Conservation (phyloP, 75 land plant species). For the Sequoia sempervirens region DNA sequence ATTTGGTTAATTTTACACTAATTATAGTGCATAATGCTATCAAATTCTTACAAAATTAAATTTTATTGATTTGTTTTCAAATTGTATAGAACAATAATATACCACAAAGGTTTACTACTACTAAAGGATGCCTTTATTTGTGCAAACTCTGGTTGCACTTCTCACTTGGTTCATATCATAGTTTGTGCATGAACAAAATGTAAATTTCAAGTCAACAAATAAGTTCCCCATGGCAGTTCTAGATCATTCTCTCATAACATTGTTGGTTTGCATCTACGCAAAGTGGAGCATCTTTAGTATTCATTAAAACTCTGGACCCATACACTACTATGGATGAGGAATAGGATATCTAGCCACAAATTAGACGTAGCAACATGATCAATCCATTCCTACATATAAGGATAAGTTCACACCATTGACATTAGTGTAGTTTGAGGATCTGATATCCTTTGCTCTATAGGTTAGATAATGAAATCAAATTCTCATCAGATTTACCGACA, state of each 20-base stretch:
- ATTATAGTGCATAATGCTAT: too few relatives aligned
- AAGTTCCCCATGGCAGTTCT: not conserved
- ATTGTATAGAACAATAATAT: too few relatives aligned
- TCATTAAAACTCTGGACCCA: not conserved
- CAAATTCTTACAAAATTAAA: too few relatives aligned
- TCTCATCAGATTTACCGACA: not conserved
- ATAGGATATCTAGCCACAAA: not conserved
- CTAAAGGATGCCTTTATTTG: not conserved
- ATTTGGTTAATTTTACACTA: too few relatives aligned
- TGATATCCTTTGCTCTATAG: not conserved
- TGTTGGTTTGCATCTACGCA: not conserved
- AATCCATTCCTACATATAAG: not conserved
- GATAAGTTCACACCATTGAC: not conserved
- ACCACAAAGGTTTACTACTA: too few relatives aligned
- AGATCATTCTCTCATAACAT: not conserved
- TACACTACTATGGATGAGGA: not conserved
- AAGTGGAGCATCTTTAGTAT: not conserved
- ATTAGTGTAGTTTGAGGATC: not conserved
- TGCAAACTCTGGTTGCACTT: not conserved
- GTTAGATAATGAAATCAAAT: not conserved
- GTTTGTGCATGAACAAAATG: not conserved
- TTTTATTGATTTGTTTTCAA: too few relatives aligned
- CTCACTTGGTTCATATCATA: not conserved
- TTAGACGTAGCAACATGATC: not conserved
- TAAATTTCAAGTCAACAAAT: not conserved